These are phyloP conservation scores for Populus ilicifolia DNA, from an alignment of 345 rosid species.

Conservation along the genomic window DNA sequence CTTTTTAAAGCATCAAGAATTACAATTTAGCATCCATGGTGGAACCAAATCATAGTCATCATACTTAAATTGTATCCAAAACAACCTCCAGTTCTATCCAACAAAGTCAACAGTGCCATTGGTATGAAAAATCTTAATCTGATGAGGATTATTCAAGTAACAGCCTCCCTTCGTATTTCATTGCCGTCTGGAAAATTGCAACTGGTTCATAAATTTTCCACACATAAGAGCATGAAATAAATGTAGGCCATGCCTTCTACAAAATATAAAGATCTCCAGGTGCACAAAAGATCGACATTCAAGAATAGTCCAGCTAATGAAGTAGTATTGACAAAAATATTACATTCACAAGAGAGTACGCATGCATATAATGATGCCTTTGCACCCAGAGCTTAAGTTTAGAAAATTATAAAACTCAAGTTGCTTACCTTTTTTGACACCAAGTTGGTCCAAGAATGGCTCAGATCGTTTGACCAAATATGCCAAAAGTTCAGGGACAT, in stretches of 20 bases:
- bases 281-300: not conserved
- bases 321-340: not conserved
- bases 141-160: not conserved
- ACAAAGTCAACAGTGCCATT: not conserved
- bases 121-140: not conserved
- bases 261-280: not conserved
- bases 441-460: constrained; percentile 90
- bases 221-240: not conserved
- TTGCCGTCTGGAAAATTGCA: not conserved
- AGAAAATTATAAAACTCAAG: not conserved
- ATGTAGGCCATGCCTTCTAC: not conserved
- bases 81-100: not conserved
- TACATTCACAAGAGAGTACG: not conserved
- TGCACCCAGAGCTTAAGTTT: not conserved
- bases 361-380: not conserved
- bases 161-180: not conserved
- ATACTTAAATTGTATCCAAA: not conserved
- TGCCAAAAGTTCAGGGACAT: constrained; percentile 85
- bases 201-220: not conserved
- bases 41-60: not conserved
- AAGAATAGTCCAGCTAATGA: not conserved
- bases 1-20: not conserved
- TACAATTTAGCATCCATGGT: not conserved
- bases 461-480: constrained; percentile 83
- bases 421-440: constrained; percentile 65